Evolutionary conservation across 371 early-diverging fungal genomes (phyloP), one percentile per base, ranked within the genome.

Genomic region (Capillidium heterosporum): DNA sequence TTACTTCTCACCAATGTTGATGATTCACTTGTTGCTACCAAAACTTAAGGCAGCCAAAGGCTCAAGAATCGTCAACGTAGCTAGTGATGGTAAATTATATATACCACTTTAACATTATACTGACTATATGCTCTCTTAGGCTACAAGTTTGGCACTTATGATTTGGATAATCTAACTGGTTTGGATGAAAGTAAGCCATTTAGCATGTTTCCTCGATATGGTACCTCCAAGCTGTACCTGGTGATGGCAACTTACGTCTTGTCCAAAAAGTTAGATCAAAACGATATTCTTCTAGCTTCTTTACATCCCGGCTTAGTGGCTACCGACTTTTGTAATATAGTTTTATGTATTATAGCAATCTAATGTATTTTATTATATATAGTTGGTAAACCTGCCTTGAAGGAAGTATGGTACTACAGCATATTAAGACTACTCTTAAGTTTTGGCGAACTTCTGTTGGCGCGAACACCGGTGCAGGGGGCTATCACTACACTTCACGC

Each of bases 231-330:
- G 62, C 68, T 83, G 24, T 75, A 77, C 52, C 83, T 82, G 63
- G 55, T 82, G 26, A 61, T 80, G 21, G 82, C 80, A 60, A 63
- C 76, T 10, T 67, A 62, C 2, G 71, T 68, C 5, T 63, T 86
- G 43, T 64, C 71, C 1, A 66, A 70, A 59, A 72, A 59, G 41
- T 60, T 77, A 10, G 48, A 41, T 27, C 66, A 58, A n/a, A 64
- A 72, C 41, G 39, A 69, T 28, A 69, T 85, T 13, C 71, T 72
- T n/a, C 78, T 77, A 32, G 83, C 83, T 57, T 46, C 68, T 39
- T 62, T 71, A 21, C 83, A 87, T 60, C 88, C 90, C 0, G 90
- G 90, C 10, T 49, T 24, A 10, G 50, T 49, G 10, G n/a, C 47
- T 11, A 17, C 47, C 26, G 47, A 47, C 4, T 23, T 47, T 23